phyloP scores from a whole-genome alignment of 306 rosid species.

The Quercus engelmannii region DNA sequence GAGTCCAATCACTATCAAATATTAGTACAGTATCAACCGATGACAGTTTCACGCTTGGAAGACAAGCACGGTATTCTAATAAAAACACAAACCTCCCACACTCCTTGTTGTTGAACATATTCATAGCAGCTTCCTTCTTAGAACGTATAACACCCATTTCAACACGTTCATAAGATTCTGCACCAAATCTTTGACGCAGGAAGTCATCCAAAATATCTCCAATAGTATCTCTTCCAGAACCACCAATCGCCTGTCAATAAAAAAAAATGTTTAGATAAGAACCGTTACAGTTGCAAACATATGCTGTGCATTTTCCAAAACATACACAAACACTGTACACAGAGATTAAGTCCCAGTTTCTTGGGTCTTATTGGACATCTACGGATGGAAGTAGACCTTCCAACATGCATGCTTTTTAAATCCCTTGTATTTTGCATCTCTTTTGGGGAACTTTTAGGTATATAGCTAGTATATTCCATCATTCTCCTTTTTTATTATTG shows the following conservation, averaged over 20 bases:
- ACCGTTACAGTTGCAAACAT: neutral
- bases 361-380: too few relatives aligned
- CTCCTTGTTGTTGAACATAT: constrained; percentile 66
- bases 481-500: too few relatives aligned
- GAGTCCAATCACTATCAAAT: constrained; percentile 88
- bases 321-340: neutral
- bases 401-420: too few relatives aligned
- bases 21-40: constrained; percentile 68
- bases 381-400: too few relatives aligned
- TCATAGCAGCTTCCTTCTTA: constrained; percentile 58
- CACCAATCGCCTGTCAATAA: constrained; percentile 57
- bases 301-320: neutral
- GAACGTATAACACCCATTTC: constrained; percentile 37
- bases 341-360: neutral
- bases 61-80: constrained; percentile 76
- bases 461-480: too few relatives aligned
- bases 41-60: constrained; percentile 58
- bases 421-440: too few relatives aligned
- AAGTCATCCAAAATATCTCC: constrained; percentile 89
- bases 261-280: constrained; percentile 8
- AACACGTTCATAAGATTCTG: constrained; percentile 72
- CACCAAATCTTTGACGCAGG: constrained; percentile 60
- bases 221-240: constrained; percentile 48
- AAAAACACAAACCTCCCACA: constrained; percentile 68
- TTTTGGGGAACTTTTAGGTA: too few relatives aligned